Evolutionary conservation across 192 early-diverging fungal genomes (phyloP).

Genomic region (Coemansia sp.): DNA sequence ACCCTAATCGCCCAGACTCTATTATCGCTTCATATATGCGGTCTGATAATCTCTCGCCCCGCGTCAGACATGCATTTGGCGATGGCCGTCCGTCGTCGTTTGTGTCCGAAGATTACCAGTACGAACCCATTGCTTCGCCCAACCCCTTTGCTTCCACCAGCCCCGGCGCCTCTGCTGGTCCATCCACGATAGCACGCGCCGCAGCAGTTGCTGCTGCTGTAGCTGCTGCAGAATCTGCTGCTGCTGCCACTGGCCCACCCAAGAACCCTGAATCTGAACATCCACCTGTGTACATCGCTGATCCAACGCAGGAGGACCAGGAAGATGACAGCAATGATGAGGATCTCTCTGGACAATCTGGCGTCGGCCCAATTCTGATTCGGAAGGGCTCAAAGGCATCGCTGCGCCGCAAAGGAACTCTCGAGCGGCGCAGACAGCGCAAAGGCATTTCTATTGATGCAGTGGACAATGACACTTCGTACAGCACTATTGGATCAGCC

Average conservation of each 20-base stretch:
- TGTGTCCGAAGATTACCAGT: conserved; percentile 47
- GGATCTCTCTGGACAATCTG: conserved; percentile 1
- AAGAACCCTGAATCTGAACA: neutral
- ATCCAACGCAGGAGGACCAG: neutral
- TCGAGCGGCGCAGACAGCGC: conserved; percentile 32
- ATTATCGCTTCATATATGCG: conserved; percentile 40
- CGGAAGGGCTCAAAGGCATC: conserved; percentile 52
- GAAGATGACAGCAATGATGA: conserved; percentile 10
- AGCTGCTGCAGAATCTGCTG: neutral
- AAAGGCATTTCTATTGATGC: neutral
- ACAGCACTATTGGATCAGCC: neutral
- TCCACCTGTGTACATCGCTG: conserved; percentile 35
- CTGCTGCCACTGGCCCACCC: neutral
- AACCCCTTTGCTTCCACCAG: conserved; percentile 16
- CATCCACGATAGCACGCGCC: neutral
- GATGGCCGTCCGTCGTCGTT: conserved; percentile 34
- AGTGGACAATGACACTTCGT: neutral
- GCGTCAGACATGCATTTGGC: conserved; percentile 16
- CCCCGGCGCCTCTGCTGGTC: conserved; percentile 9
- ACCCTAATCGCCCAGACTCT: conserved; percentile 22
- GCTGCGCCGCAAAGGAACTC: conserved; percentile 40
- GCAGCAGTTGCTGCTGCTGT: neutral
- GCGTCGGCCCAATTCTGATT: conserved; percentile 37
- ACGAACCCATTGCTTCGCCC: conserved; percentile 25
- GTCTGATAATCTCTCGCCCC: conserved; percentile 27